Base-by-base conservation (phyloP, 176 grass and related monocot species). In the Oryza glumipatula region DNA sequence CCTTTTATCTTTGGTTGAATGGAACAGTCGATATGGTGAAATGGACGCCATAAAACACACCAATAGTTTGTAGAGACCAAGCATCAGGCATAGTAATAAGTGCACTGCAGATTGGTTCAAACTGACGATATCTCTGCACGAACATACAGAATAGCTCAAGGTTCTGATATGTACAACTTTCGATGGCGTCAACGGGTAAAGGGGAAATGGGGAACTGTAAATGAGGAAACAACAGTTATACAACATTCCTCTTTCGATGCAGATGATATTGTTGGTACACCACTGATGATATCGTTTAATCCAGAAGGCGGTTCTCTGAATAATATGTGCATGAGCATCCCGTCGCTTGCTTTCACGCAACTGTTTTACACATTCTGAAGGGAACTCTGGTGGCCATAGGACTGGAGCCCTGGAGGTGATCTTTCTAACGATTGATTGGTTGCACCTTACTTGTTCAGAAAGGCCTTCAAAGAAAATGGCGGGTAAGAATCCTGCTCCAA, bases 391-490 rank as follows among this genome's bases (percentile, higher is more conserved):
- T 36, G 5, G 11, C 28, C 41, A 19, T 65, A 49, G 44, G 28
- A 2, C 54, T 72, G 66, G 26, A 67, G 66, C 21, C 6, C 21
- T 61, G 56, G 24, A 74, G 39, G 51, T 45, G 22, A 17, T 11
- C 17, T 83, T 84, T 73, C 49, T 46, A 30, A 58, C 66, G 61
- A 74, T 63, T 41, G 16, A 71, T 9, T 28, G 58, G 10, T 60
- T 81, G 80, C n/a, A 12, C 56, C 77, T 97, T 88, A 99, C 76
- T 96, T 89, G 88, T 87, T 91, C 81, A 99, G 90, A 92, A 94
- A 99, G 74, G 94, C 78, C 78, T 96, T 96, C 90, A 99, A 83
- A 86, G 92, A 91, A 92, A 99, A 99, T 72, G 89, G 86, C 68
- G 92, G 79, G 86, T 91, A 88, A 67, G 88, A 86, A 86, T 99